Percentiles rank a stretch among this genome's conserved stretches.
Conservation (phyloP, 2,329 filamentous ascomycete species). For the Ophiostoma sp. region DNA sequence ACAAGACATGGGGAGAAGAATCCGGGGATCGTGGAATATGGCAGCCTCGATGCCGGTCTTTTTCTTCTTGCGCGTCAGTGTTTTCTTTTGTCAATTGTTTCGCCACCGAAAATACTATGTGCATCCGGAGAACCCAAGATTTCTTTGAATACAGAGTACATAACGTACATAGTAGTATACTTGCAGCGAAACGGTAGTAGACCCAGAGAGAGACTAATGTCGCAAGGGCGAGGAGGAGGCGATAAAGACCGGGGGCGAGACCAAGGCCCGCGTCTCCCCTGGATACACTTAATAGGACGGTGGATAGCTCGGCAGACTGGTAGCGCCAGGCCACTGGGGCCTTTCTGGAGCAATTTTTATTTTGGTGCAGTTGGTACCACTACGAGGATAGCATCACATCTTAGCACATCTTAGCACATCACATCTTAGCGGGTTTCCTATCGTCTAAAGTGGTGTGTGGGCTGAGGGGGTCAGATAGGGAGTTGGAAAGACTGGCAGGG, state of each 20-base stretch:
- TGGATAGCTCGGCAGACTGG: constrained; percentile 11
- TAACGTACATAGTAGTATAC: background rate
- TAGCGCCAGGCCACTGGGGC: constrained; percentile 6
- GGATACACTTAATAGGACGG: constrained; percentile 7
- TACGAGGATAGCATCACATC: constrained; percentile 6
- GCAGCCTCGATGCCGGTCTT: constrained; percentile 4
- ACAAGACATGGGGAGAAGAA: constrained; percentile 12
- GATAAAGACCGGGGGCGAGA: background rate
- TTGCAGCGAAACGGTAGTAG: background rate
- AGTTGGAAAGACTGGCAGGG: constrained; percentile 5
- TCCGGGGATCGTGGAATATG: background rate
- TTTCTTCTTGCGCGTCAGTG: background rate
- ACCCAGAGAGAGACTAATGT: background rate
- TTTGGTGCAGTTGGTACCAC: background rate
- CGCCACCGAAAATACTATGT: background rate
- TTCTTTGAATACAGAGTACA: too few relatives aligned
- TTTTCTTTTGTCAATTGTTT: background rate
- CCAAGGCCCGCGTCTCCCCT: constrained; percentile 4
- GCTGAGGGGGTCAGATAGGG: constrained; percentile 8
- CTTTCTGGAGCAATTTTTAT: background rate
- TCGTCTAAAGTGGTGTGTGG: constrained; percentile 13
- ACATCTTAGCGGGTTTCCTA: constrained; percentile 1
- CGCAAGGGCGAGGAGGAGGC: background rate
- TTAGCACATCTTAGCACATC: constrained; percentile 7
- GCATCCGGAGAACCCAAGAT: background rate